Evolutionary conservation across 176 grass and related monocot genomes (phyloP).

Genomic region (Carex kokanica): DNA sequence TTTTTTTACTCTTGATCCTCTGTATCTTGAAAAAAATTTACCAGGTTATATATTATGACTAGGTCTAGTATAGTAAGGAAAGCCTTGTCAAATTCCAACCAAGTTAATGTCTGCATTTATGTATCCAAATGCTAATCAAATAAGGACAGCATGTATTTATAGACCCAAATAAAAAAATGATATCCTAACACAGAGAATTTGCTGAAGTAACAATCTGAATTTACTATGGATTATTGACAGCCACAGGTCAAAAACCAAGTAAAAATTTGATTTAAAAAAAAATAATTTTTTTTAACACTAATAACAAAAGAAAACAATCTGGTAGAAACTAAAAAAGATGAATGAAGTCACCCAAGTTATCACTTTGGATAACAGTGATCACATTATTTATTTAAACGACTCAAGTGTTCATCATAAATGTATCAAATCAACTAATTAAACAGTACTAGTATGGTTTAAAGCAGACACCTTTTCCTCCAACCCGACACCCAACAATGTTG

Average conservation of each 20-base stretch:
- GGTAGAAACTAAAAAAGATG: neutral
- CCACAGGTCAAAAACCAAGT: neutral
- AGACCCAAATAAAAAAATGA: neutral
- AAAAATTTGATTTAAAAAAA: neutral
- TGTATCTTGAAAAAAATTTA: neutral
- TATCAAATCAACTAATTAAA: neutral
- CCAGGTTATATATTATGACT: neutral
- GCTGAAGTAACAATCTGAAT: neutral
- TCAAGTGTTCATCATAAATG: neutral
- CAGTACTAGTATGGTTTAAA: neutral
- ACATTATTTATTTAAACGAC: neutral
- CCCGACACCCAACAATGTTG: constrained; percentile 44
- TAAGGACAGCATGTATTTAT: neutral
- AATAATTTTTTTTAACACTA: neutral
- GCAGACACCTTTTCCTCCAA: neutral
- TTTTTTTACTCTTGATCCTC: neutral
- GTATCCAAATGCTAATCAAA: neutral
- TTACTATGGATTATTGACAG: neutral
- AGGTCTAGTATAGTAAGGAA: neutral
- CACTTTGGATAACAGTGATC: neutral
- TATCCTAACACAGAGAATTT: neutral
- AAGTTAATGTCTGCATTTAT: neutral
- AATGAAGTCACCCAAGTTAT: neutral
- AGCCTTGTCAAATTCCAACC: neutral
- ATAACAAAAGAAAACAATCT: neutral